Conservation (phyloP, 1,139 yeast species). For the Pichia norvegensis region DNA sequence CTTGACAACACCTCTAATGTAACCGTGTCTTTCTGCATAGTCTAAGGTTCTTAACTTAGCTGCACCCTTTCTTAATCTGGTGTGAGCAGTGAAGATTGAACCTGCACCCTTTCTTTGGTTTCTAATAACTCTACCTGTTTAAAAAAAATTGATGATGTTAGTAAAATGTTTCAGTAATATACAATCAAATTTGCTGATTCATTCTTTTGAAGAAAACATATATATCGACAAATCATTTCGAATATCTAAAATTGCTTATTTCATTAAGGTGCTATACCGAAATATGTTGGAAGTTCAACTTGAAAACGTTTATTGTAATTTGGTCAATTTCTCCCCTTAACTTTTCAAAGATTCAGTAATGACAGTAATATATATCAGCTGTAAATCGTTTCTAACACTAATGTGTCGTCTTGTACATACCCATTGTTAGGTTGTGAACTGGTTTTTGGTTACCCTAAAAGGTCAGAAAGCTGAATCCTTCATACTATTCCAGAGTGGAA, state of each 20-base stretch:
- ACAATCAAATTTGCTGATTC: not conserved
- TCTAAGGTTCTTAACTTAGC: conserved; percentile 99
- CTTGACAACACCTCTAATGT: conserved; percentile 98
- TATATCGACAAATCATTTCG: not conserved
- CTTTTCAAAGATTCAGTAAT: not conserved
- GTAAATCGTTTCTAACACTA: not conserved
- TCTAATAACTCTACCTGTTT: conserved; percentile 98
- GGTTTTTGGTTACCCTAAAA: conserved; percentile 6
- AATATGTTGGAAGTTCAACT: not conserved
- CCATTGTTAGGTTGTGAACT: conserved; percentile 13
- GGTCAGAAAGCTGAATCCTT: not conserved
- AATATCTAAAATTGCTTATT: not conserved
- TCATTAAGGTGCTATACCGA: not conserved
- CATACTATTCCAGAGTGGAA: not conserved
- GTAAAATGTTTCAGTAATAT: conserved; percentile 5
- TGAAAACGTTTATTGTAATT: too few species aligned
- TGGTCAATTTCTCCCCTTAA: not conserved
- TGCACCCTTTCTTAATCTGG: conserved; percentile 99
- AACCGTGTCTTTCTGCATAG: conserved; percentile 99
- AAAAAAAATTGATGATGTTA: conserved; percentile 11
- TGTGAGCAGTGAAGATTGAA: conserved; percentile 99
- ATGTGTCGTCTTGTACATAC: conserved; percentile 5
- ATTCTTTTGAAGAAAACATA: too few species aligned
- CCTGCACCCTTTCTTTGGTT: conserved; percentile 99
- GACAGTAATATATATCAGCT: not conserved